These are phyloP conservation scores for Didymella pinodella DNA, from an alignment of 2,329 filamentous ascomycete genomes.

Conservation along the genomic window DNA sequence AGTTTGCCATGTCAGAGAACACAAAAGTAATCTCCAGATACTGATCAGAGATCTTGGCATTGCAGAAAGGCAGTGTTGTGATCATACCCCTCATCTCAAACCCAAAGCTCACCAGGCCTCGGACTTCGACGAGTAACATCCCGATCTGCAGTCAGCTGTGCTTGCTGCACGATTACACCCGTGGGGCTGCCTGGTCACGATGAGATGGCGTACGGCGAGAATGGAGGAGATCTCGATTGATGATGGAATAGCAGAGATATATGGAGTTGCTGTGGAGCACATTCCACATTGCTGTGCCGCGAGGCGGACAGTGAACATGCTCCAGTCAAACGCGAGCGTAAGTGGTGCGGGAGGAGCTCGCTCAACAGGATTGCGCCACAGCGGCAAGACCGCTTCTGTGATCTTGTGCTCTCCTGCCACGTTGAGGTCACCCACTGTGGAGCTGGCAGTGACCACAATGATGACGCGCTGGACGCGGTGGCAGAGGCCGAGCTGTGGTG, in stretches of 20 bases:
- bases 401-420: conserved; percentile 23
- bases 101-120: neutral
- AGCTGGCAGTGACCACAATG: conserved; percentile 17
- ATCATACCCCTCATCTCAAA: conserved; percentile 2
- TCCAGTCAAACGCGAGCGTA: conserved; percentile 14
- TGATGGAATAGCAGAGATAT: conserved; percentile 1
- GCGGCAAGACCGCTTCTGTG: conserved; percentile 4
- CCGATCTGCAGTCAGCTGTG: conserved; percentile 8
- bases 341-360: conserved; percentile 1
- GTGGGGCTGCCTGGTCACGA: conserved; percentile 10
- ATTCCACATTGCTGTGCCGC: neutral
- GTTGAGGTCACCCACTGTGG: conserved; percentile 14
- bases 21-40: conserved; percentile 1
- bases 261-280: neutral
- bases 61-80: conserved; percentile 1
- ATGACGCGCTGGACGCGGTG: conserved; percentile 31
- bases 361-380: conserved; percentile 13
- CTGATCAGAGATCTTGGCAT: neutral
- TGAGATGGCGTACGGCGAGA: conserved; percentile 3
- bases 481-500: conserved; percentile 14
- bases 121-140: neutral
- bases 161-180: neutral
- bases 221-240: neutral
- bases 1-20: neutral
- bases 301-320: neutral